Evolutionary conservation across 441 rosid genomes (phyloP).

Genomic region (Raphanus hybrid): DNA sequence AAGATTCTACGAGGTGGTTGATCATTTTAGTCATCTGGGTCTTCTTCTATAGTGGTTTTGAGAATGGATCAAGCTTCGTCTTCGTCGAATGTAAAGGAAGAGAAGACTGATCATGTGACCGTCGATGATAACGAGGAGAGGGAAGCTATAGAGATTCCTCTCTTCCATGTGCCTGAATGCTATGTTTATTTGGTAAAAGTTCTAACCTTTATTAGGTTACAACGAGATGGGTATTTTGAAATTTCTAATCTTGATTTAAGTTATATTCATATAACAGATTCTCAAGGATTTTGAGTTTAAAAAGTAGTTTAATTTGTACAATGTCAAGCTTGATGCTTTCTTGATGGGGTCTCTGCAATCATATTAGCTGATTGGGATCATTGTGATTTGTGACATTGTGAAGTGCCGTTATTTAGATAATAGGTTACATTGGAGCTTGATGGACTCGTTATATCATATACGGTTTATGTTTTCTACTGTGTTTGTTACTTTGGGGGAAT

Average conservation of each 20-base stretch:
- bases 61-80: constrained; percentile 39
- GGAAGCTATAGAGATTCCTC: constrained; percentile 73
- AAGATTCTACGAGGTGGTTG: not conserved
- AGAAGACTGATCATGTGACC: constrained; percentile 46
- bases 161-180: constrained; percentile 91
- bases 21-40: not conserved
- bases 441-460: not conserved
- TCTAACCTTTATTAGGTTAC: constrained; percentile 2
- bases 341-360: not conserved
- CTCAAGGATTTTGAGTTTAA: not conserved
- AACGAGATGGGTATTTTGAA: constrained; percentile 24
- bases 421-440: not conserved
- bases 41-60: not conserved
- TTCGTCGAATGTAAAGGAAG: constrained; percentile 50
- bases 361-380: not conserved
- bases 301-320: not conserved
- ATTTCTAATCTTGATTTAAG: not conserved
- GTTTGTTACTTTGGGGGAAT: not conserved
- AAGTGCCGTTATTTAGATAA: not conserved
- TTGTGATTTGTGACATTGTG: not conserved
- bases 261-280: not conserved
- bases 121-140: constrained; percentile 56
- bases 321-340: not conserved
- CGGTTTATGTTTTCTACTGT: not conserved
- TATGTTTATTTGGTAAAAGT: constrained; percentile 83